Conservation (phyloP, 805 yeast species). For the Sungouiozyma intestinalis region DNA sequence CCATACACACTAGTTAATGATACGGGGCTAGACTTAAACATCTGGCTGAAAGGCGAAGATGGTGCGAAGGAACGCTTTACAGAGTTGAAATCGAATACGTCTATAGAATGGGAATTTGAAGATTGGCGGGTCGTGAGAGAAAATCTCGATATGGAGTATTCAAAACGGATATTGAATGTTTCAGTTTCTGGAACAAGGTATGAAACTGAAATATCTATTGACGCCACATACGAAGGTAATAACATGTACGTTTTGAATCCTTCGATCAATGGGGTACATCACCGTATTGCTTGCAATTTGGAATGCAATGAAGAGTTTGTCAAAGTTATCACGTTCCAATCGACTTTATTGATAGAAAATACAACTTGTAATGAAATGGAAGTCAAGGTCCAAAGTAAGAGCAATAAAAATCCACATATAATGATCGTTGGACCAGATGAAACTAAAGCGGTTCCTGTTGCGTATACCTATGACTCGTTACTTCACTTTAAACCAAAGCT, state of each 20-base stretch:
- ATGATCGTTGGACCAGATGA: slow-evolving; percentile 44
- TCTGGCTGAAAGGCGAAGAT: slow-evolving; percentile 60
- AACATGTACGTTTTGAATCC: slow-evolving; percentile 61
- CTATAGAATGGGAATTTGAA: slow-evolving; percentile 80
- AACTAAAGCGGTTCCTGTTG: slow-evolving; percentile 63
- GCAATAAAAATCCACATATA: slow-evolving; percentile 22
- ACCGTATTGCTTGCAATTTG: slow-evolving; percentile 64
- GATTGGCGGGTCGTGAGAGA: slow-evolving; percentile 88
- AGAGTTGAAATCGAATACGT: slow-evolving; percentile 37
- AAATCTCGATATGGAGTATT: slow-evolving; percentile 54
- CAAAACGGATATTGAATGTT: slow-evolving; percentile 54
- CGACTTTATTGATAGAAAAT: slow-evolving; percentile 64
- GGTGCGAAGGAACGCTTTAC: slow-evolving; percentile 23
- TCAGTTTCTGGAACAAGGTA: slow-evolving; percentile 47
- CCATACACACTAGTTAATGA: slow-evolving; percentile 77
- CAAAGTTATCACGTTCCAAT: slow-evolving; percentile 65
- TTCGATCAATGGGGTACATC: slow-evolving; percentile 50
- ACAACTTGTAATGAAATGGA: slow-evolving; percentile 51
- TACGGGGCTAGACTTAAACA: slow-evolving; percentile 71
- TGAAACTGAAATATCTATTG: slow-evolving; percentile 42
- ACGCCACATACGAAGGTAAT: slow-evolving; percentile 78
- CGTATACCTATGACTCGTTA: slow-evolving; percentile 46
- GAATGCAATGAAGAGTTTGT: slow-evolving; percentile 63
- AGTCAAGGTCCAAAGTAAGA: slow-evolving; percentile 27
- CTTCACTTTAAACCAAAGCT: slow-evolving; percentile 55